Evolutionary conservation across 176 grass and related monocot genomes (phyloP).

Genomic region (Guadua angustifolia): DNA sequence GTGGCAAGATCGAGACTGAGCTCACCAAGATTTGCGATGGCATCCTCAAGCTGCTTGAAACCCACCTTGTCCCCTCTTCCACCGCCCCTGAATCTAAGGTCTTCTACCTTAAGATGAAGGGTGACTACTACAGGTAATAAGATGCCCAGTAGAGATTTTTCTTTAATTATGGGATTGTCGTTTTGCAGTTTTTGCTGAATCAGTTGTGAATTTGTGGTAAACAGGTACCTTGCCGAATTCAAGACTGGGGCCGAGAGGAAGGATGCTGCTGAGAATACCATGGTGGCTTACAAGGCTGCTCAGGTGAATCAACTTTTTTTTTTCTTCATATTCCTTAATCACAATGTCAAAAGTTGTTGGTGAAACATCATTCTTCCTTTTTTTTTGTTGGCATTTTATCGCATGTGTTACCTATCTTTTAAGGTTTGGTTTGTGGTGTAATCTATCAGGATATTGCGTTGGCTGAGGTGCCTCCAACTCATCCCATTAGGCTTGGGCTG

Average conservation of each 20-base stretch:
- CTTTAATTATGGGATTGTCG: background rate
- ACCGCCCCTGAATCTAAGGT: conserved; percentile 80
- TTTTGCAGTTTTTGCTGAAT: conserved; percentile 35
- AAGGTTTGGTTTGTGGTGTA: background rate
- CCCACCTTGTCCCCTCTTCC: conserved; percentile 81
- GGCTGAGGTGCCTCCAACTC: conserved; percentile 69
- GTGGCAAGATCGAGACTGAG: conserved; percentile 74
- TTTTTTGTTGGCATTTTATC: background rate
- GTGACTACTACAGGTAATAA: conserved; percentile 88
- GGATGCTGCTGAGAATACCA: conserved; percentile 78
- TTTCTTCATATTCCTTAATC: background rate
- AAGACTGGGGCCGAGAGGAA: conserved; percentile 78
- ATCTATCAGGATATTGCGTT: conserved; percentile 77
- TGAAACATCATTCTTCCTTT: background rate
- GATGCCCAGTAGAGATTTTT: background rate
- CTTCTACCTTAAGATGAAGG: conserved; percentile 96
- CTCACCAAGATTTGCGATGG: conserved; percentile 80
- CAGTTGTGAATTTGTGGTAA: conserved; percentile 42
- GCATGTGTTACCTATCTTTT: background rate
- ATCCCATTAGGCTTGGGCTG: conserved; percentile 76
- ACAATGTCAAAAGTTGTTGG: background rate
- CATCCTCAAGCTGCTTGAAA: conserved; percentile 77
- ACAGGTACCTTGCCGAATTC: conserved; percentile 86
- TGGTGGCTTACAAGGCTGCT: conserved; percentile 82
- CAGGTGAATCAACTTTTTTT: conserved; percentile 48